Percentiles rank a stretch among this genome's conserved stretches.
These are phyloP conservation scores for Triticum timopheevii DNA, from an alignment of 176 grass and related monocot genomes.

Conservation along the genomic window DNA sequence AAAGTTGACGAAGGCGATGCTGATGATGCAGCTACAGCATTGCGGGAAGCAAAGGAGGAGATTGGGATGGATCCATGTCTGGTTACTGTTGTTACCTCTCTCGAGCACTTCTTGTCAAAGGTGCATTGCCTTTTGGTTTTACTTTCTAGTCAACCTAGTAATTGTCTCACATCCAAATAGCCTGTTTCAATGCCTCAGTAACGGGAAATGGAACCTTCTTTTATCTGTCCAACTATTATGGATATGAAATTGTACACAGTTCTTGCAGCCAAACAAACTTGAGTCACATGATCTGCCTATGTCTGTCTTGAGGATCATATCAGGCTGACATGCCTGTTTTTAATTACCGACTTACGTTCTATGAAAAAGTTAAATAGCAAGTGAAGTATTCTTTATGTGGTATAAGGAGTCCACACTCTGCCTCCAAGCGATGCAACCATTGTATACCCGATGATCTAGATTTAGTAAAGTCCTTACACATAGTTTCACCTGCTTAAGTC, in stretches of 20 bases:
- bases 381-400: neutral
- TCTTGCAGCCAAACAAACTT: neutral
- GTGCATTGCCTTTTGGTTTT: constrained; percentile 17
- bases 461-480: neutral
- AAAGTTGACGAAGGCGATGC: constrained; percentile 49
- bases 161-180: neutral
- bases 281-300: neutral
- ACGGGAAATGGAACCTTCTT: neutral
- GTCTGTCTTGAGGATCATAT: neutral
- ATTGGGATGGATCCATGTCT: constrained; percentile 45
- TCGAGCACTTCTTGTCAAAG: constrained; percentile 53
- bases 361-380: neutral
- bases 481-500: too few relatives aligned
- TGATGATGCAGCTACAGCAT: constrained; percentile 44
- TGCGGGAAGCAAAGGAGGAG: constrained; percentile 55
- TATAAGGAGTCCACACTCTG: neutral
- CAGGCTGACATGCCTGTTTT: neutral
- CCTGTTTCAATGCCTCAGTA: neutral
- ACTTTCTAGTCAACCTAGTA: neutral
- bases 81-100: constrained; percentile 35
- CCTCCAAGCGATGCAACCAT: neutral
- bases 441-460: neutral
- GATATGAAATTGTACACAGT: neutral
- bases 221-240: neutral
- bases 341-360: neutral